A percentile compares a stretch with the other conserved stretches of the same genome.
Conservation (phyloP, 192 early-diverging fungal genomes). For the Coemansia sp. region DNA sequence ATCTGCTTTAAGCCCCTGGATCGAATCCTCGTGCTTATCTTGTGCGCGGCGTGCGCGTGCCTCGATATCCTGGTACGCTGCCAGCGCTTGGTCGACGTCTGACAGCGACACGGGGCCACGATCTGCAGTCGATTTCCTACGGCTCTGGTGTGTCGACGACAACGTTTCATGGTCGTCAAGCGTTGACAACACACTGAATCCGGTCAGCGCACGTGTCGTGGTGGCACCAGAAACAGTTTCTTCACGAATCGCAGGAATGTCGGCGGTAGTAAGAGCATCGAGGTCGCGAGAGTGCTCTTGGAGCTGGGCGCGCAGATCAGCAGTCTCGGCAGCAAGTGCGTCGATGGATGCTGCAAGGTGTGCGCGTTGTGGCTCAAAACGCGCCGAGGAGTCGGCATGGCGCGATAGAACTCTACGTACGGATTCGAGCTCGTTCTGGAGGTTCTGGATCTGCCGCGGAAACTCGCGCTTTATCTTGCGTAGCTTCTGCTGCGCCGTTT, state of each 20-base stretch:
- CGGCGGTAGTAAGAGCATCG: neutral
- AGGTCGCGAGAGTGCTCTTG: neutral
- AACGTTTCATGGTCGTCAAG: conserved; percentile 2
- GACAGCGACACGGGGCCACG: neutral
- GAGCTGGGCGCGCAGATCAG: conserved; percentile 7
- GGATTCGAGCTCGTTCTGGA: conserved; percentile 28
- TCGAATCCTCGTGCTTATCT: conserved; percentile 10
- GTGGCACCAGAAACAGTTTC: neutral
- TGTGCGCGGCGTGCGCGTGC: conserved; percentile 10
- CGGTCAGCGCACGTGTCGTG: neutral
- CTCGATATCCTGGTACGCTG: conserved; percentile 12
- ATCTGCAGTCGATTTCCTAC: neutral
- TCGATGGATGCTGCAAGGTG: conserved; percentile 18
- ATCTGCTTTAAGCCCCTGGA: conserved; percentile 25
- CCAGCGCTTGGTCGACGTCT: conserved; percentile 6
- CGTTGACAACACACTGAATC: conserved; percentile 5
- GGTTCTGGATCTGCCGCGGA: conserved; percentile 20
- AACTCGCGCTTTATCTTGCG: conserved; percentile 21
- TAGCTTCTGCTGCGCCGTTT: conserved; percentile 10
- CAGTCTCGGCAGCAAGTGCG: neutral
- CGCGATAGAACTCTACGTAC: conserved; percentile 9
- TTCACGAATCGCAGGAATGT: neutral
- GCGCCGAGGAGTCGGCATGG: conserved; percentile 2
- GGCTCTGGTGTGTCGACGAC: neutral
- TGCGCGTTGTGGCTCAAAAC: conserved; percentile 1